Conservation (phyloP, 371 early-diverging fungal species). For the Mortierella sp. region DNA sequence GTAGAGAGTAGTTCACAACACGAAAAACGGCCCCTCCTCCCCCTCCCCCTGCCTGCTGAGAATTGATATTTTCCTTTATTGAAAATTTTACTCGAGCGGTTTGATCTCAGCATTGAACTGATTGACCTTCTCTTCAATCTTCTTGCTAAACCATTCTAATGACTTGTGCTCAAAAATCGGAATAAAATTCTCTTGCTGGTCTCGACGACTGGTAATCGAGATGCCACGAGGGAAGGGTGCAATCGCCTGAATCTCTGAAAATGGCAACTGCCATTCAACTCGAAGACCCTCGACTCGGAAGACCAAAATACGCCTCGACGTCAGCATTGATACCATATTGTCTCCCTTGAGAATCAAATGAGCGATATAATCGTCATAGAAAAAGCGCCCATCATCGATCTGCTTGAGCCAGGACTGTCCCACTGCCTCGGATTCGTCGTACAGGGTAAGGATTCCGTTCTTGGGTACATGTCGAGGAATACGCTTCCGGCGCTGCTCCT, state of each 20-base stretch:
- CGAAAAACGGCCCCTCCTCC: too few species aligned
- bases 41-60: too few species aligned
- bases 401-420: constrained; percentile 93
- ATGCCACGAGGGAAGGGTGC: constrained; percentile 51
- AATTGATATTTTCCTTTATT: neutral
- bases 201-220: constrained; percentile 42
- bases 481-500: constrained; percentile 79
- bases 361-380: constrained; percentile 88
- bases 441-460: constrained; percentile 84
- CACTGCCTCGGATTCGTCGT: constrained; percentile 84
- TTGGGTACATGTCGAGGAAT: constrained; percentile 89
- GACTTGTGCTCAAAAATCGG: constrained; percentile 51
- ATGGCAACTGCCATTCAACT: constrained; percentile 75
- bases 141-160: constrained; percentile 44
- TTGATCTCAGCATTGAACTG: constrained; percentile 52
- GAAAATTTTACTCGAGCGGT: constrained; percentile 37
- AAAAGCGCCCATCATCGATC: constrained; percentile 82
- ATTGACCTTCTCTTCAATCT: constrained; percentile 46
- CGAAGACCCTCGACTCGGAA: constrained; percentile 68
- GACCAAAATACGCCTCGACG: constrained; percentile 74
- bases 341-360: constrained; percentile 82
- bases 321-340: constrained; percentile 79
- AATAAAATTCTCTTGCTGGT: constrained; percentile 50
- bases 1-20: too few species aligned
- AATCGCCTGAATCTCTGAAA: constrained; percentile 43